Base-by-base conservation (phyloP, 345 rosid genomes). In the Heritiera littoralis region DNA sequence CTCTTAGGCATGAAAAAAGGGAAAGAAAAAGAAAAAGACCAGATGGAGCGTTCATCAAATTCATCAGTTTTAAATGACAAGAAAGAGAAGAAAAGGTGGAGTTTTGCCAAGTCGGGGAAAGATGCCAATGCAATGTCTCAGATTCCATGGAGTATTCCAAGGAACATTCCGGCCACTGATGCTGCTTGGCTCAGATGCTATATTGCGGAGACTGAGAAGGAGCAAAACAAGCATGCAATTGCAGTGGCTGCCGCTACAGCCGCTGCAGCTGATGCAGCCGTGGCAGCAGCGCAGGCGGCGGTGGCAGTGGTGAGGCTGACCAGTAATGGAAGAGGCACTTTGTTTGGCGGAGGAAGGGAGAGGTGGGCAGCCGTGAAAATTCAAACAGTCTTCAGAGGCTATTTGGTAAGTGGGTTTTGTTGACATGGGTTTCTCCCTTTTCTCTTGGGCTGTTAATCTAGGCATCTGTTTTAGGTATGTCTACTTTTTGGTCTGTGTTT, bases 351-450 rank as follows among this genome's bases (percentile, higher is more conserved):
- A 52, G 87, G 82, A 32, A 83, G 77, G 45, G 88, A 89, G 66
- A 81, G 78, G 15, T 80, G 78, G 82, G 94, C 95, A 8, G 89
- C 91, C 1, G 75, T 88, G 75, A 87, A 81, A 80, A 89, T 92
- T 72, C 97, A 92, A 82, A 79, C 85, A 1, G 80, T 83, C 32
- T 90, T 91, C 52, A 87, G 95, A 72, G 97, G 97, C 77, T 86
- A 79, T 66, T 85, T 92, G 90, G 95, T 92, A 85, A 77, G 86
- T 76, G 55, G 17, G 43, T n/a, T 68, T 68, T 43, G 12, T 75
- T 23, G 78, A 23, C 28, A 23, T 23, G 28, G 28, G 59, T 73
- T 28, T 3, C 35, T 76, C 56, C 14, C 48, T 9, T 64, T 14
- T 46, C 41, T 35, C 6, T 63, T 59, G 17, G 3, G 13, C 18